These are phyloP conservation scores for Xylaria castorea DNA, from an alignment of 495 filamentous ascomycete genomes.

Conservation along the genomic window DNA sequence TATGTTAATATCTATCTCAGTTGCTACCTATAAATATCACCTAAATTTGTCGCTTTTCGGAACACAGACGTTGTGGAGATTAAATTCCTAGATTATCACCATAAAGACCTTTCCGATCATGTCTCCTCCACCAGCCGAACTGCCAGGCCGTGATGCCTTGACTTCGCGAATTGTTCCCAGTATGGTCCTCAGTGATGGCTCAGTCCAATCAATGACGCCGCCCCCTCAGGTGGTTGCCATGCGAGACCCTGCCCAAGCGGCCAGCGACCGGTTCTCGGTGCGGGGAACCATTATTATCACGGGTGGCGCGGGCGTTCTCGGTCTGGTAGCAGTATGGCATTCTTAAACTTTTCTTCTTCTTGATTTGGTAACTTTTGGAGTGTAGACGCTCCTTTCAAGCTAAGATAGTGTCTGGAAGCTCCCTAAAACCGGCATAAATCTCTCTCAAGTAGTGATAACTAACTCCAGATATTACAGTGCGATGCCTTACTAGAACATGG, in stretches of 20 bases:
- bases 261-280: slow-evolving; percentile 60
- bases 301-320: slow-evolving; percentile 68
- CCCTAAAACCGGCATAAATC: not conserved
- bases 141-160: slow-evolving; percentile 32
- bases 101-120: not conserved
- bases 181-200: slow-evolving; percentile 63
- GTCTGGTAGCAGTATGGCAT: slow-evolving; percentile 45
- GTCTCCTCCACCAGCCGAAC: slow-evolving; percentile 4
- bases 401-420: not conserved
- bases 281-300: slow-evolving; percentile 69
- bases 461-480: slow-evolving; percentile 28
- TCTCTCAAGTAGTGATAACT: not conserved
- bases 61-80: not conserved
- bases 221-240: slow-evolving; percentile 40
- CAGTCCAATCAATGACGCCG: slow-evolving; percentile 51
- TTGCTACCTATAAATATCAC: not conserved
- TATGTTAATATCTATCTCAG: not conserved
- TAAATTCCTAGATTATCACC: not conserved
- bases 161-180: slow-evolving; percentile 50
- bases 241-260: slow-evolving; percentile 38
- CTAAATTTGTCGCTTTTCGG: not conserved
- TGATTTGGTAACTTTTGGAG: not conserved
- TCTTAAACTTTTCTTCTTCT: not conserved
- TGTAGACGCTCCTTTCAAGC: not conserved
- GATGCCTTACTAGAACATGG: slow-evolving; percentile 73